A percentile compares a stretch with the other conserved stretches of the same genome.
These are phyloP conservation scores for Amniculicola lignicola DNA, from an alignment of 495 filamentous ascomycete species.

Conservation along the genomic window DNA sequence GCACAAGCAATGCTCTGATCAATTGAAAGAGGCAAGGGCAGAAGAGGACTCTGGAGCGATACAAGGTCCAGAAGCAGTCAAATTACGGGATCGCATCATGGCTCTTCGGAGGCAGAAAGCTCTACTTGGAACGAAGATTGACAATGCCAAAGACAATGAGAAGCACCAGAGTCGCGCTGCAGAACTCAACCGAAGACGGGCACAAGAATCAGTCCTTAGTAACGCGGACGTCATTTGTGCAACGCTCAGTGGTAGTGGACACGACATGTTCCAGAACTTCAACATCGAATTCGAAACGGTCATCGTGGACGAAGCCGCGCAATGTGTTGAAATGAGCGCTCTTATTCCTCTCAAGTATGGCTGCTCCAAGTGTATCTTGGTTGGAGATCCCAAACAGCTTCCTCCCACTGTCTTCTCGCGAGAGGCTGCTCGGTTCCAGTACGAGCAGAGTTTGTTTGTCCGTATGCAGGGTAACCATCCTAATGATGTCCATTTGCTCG, in stretches of 20 bases:
- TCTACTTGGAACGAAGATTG: slow-evolving; percentile 73
- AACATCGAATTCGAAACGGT: slow-evolving; percentile 98
- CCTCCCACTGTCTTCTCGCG: slow-evolving; percentile 93
- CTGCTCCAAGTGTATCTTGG: slow-evolving; percentile 92
- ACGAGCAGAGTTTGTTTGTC: slow-evolving; percentile 97
- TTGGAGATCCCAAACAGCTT: slow-evolving; percentile 95
- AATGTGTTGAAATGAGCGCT: slow-evolving; percentile 95
- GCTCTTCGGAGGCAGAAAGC: slow-evolving; percentile 69
- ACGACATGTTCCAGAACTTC: slow-evolving; percentile 94
- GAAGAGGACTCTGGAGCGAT: slow-evolving; percentile 68
- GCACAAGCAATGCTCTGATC: slow-evolving; percentile 70
- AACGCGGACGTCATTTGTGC: slow-evolving; percentile 90
- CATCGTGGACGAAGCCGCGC: slow-evolving; percentile 95
- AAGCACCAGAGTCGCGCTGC: slow-evolving; percentile 70
- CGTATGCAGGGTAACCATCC: slow-evolving; percentile 93
- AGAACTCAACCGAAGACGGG: slow-evolving; percentile 77
- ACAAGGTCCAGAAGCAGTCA: slow-evolving; percentile 58
- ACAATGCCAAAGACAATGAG: slow-evolving; percentile 78
- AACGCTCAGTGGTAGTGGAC: slow-evolving; percentile 90
- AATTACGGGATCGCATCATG: slow-evolving; percentile 74
- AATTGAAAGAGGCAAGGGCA: slow-evolving; percentile 62
- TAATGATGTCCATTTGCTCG: slow-evolving; percentile 85
- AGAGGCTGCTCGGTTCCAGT: slow-evolving; percentile 86
- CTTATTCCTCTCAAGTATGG: slow-evolving; percentile 97
- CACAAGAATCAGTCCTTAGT: slow-evolving; percentile 88